Evolutionary conservation across 2,329 filamentous ascomycete species (phyloP).

Genomic region (Venturia nashicola): DNA sequence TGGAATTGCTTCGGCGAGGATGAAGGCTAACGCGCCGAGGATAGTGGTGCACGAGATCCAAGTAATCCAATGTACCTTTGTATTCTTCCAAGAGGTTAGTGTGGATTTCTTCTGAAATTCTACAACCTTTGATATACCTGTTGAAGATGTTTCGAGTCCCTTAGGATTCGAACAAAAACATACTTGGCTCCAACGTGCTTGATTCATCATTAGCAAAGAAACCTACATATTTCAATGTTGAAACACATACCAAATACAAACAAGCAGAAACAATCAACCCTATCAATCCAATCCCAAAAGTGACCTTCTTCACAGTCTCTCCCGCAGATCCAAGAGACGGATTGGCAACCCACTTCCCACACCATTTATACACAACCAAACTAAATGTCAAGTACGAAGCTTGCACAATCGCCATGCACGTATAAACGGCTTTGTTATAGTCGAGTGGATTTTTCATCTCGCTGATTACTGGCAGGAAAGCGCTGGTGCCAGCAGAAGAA

Average conservation of each 20-base stretch:
- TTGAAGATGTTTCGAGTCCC: constrained; percentile 39
- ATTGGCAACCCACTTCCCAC: constrained; percentile 49
- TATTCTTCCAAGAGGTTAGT: constrained; percentile 23
- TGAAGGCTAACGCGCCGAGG: constrained; percentile 33
- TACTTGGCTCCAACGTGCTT: constrained; percentile 41
- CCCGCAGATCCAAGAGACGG: constrained; percentile 51
- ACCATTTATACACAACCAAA: constrained; percentile 49
- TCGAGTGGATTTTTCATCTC: constrained; percentile 51
- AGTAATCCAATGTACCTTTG: constrained; percentile 36
- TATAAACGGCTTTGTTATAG: constrained; percentile 47
- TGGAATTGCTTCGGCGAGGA: constrained; percentile 41
- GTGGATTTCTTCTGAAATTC: not conserved
- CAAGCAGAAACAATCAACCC: constrained; percentile 40
- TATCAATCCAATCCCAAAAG: constrained; percentile 46
- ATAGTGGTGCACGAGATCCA: constrained; percentile 37
- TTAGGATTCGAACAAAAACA: constrained; percentile 42
- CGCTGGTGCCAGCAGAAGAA: constrained; percentile 45
- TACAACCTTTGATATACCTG: constrained; percentile 11
- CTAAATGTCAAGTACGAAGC: constrained; percentile 46
- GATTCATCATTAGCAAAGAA: not conserved
- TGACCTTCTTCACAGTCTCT: constrained; percentile 45
- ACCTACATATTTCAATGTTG: not conserved
- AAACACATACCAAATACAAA: constrained; percentile 24
- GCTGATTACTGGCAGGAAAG: constrained; percentile 52
- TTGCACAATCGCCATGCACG: constrained; percentile 46